These are phyloP conservation scores for Sarocladium oryzae DNA, from an alignment of 2,329 filamentous ascomycete genomes.

Conservation along the genomic window DNA sequence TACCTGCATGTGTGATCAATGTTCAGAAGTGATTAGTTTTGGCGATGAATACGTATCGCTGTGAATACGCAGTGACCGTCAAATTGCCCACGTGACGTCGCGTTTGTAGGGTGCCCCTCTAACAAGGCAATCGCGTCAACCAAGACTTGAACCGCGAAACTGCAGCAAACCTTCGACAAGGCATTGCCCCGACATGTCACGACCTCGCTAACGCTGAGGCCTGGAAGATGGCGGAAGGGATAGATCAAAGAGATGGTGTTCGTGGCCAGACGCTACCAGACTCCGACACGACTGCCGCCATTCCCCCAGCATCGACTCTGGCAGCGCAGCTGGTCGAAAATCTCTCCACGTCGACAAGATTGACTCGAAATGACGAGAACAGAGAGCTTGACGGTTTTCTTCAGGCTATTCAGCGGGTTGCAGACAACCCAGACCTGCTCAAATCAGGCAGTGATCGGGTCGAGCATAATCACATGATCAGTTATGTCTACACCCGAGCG, in stretches of 20 bases:
- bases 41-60: too few relatives aligned
- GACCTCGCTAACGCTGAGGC: not conserved
- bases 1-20: too few relatives aligned
- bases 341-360: slow-evolving; percentile 58
- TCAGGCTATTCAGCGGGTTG: slow-evolving; percentile 47
- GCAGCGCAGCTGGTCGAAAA: slow-evolving; percentile 83
- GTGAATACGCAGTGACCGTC: too few relatives aligned
- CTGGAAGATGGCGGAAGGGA: slow-evolving; percentile 22
- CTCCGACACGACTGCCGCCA: slow-evolving; percentile 15
- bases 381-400: slow-evolving; percentile 70
- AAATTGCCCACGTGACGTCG: slow-evolving; percentile 17
- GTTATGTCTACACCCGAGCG: slow-evolving; percentile 76
- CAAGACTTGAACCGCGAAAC: not conserved
- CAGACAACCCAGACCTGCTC: slow-evolving; percentile 45
- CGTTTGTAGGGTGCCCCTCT: slow-evolving; percentile 13
- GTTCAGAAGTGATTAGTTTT: too few relatives aligned
- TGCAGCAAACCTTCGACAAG: not conserved
- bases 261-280: slow-evolving; percentile 15
- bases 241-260: slow-evolving; percentile 15
- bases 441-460: slow-evolving; percentile 59
- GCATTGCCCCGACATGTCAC: not conserved
- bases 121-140: slow-evolving; percentile 14
- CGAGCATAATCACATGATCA: slow-evolving; percentile 75
- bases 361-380: slow-evolving; percentile 57
- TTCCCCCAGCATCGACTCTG: slow-evolving; percentile 68